Evolutionary conservation across 2,329 filamentous ascomycete genomes (phyloP).

Genomic region (Pseudonectria buxi): DNA sequence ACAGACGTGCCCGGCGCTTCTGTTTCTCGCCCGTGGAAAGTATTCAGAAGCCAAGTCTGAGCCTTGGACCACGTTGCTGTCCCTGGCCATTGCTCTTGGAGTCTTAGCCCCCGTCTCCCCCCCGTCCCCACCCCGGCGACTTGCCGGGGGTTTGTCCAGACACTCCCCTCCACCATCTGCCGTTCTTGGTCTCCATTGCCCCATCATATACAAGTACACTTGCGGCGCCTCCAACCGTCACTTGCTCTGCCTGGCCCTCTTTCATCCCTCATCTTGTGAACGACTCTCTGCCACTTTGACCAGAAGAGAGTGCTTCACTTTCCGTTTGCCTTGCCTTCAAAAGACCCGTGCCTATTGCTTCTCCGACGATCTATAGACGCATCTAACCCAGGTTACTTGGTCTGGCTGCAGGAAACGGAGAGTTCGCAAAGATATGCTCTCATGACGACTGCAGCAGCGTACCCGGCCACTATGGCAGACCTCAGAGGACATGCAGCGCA

Average conservation of each 20-base stretch:
- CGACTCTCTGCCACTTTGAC: slow-evolving; percentile 9
- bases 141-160: slow-evolving; percentile 43
- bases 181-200: slow-evolving; percentile 34
- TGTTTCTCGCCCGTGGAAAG: slow-evolving; percentile 17
- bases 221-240: slow-evolving; percentile 36
- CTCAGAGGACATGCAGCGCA: slow-evolving; percentile 54
- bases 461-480: slow-evolving; percentile 57
- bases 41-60: slow-evolving; percentile 25
- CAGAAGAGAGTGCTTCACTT: slow-evolving; percentile 8
- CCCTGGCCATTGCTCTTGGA: slow-evolving; percentile 33
- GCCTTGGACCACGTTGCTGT: slow-evolving; percentile 19
- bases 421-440: slow-evolving; percentile 38
- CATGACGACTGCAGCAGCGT: slow-evolving; percentile 56
- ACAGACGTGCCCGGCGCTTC: slow-evolving; percentile 21
- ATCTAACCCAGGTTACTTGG: slow-evolving; percentile 16
- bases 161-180: slow-evolving; percentile 43
- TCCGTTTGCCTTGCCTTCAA: neutral
- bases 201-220: slow-evolving; percentile 43
- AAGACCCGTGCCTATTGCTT: slow-evolving; percentile 1
- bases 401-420: slow-evolving; percentile 18
- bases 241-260: slow-evolving; percentile 13
- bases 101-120: slow-evolving; percentile 30
- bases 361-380: slow-evolving; percentile 16
- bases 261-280: slow-evolving; percentile 9
- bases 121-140: slow-evolving; percentile 37